Evolutionary conservation across 768 basidiomycete species (phyloP), one percentile per base, ranked within the genome.

Genomic region (Exidia glandulosa): DNA sequence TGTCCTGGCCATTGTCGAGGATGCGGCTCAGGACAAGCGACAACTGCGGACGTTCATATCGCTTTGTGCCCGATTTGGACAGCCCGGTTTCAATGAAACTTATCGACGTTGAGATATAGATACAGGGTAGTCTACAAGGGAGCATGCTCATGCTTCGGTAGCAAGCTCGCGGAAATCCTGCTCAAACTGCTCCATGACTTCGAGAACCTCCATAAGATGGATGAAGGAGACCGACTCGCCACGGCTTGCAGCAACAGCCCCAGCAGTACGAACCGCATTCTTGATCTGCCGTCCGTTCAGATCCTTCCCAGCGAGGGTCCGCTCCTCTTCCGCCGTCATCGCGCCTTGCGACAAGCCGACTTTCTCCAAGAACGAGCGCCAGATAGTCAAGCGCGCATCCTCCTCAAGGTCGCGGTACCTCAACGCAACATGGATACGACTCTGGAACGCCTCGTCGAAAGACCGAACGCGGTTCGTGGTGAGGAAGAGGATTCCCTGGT

Each of bases 221-320:
- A 65, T 68, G 64, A 74, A 80, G 23, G 67, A 69, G 12, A 86
- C 70, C 47, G 66, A 68, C 69, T 81, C 76, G 32, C 75, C 73
- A n/a, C 78, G 68, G 0, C 77, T 81, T 3, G 73, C 60, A 16
- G 85, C 84, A 32, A 86, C 73, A 56, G 81, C 81, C 59, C 79
- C 77, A n/a, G 85, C 84, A 2, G 83, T 86, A 61, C 81, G 74
- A 25, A 81, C 81, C 6, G 81, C 82, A 63, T 87, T 86, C 78
- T 85, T 87, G 66, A 86, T 85, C 71, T 85, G 82, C 52, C 83
- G 65, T 10, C 85, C 85, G 65, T 86, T 86, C 60, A 86, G 74
- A 41, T 78, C 73, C 63, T 79, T 74, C 67, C 70, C 73, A 3
- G 81, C 79, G 5, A 86, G 72, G 48, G 73, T 68, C 32, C 65